Base-by-base conservation (phyloP, 805 yeast species). In the Priceomyces fermenticarens region DNA sequence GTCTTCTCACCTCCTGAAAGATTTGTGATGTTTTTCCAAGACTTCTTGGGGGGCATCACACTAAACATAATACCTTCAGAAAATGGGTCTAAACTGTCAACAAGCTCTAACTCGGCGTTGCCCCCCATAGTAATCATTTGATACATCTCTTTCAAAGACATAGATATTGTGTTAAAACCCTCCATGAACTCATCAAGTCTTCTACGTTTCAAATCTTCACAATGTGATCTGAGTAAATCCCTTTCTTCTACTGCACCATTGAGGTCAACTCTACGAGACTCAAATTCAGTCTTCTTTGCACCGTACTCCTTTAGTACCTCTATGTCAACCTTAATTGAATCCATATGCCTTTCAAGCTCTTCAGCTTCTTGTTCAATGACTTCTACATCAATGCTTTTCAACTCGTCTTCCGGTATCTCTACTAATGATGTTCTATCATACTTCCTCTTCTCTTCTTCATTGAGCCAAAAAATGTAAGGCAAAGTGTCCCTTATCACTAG, bases 101-200 rank as follows among this genome's bases (percentile, higher is more conserved):
- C 97, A 34, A 91, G 73, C 60, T 93, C 99, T 28, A 93, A 72
- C 60, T 93, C 99, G 0, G 99, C 99, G 67, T 91, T 93, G 27
- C 99, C 99, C 20, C 99, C 99, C 95, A 91, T 89, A 1, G 99
- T 93, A 45, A 93, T 93, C 95, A 93, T 87, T 57, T 90, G 95
- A 55, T 93, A 93, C 98, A 93, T 90, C 54, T 88, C 97, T 60
- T 91, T 93, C 48, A 93, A 74, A 5, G 96, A 86, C 58, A 81
- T 71, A 1, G 97, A 88, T 23, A 93, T 93, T 14, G 81, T 74
- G 49, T 82, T 78, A 67, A 95, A 93, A 0, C 99, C 99, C 46
- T 78, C 80, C 95, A 89, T 89, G 56, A 93, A 93, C 60, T 93
- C 97, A 46, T 83, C 89, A 40, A 85, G 71, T 39, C 98, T 71